Evolutionary conservation across 306 rosid genomes (phyloP).

Genomic region (Vigna radiata): DNA sequence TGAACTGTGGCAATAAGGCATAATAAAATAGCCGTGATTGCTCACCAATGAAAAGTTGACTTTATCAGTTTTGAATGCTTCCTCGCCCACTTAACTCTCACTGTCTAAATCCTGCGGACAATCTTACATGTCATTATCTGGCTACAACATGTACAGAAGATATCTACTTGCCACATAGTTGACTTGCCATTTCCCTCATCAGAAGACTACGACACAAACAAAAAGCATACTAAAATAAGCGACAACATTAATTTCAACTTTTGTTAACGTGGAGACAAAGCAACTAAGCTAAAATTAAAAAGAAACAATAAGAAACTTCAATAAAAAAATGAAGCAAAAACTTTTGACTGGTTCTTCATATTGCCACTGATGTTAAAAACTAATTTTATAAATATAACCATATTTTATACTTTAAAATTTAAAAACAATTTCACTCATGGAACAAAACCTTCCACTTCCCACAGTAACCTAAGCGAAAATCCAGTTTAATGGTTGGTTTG

Average conservation of each 20-base stretch:
- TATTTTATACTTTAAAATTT: no score
- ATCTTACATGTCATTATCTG: conserved; percentile 41
- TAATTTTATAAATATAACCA: no score
- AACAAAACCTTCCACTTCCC: no score
- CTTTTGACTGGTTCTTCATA: background rate
- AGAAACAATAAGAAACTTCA: background rate
- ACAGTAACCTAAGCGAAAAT: no score
- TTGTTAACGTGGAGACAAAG: background rate
- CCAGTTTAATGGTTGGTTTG: no score
- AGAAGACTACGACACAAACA: background rate
- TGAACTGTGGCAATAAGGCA: background rate
- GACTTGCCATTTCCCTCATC: conserved; percentile 22
- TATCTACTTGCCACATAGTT: conserved; percentile 35
- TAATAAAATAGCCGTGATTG: background rate
- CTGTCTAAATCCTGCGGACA: conserved; percentile 27
- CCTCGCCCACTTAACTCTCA: conserved; percentile 23
- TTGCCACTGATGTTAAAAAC: background rate
- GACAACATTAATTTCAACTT: background rate
- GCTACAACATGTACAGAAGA: conserved; percentile 12
- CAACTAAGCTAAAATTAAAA: conserved; percentile 2
- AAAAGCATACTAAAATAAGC: background rate
- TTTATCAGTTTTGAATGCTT: conserved; percentile 44
- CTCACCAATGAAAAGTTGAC: conserved; percentile 20
- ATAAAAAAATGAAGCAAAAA: background rate
- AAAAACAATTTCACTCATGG: no score